Conservation (phyloP, 2,329 filamentous ascomycete species). For the Colletotrichum zoysiae region DNA sequence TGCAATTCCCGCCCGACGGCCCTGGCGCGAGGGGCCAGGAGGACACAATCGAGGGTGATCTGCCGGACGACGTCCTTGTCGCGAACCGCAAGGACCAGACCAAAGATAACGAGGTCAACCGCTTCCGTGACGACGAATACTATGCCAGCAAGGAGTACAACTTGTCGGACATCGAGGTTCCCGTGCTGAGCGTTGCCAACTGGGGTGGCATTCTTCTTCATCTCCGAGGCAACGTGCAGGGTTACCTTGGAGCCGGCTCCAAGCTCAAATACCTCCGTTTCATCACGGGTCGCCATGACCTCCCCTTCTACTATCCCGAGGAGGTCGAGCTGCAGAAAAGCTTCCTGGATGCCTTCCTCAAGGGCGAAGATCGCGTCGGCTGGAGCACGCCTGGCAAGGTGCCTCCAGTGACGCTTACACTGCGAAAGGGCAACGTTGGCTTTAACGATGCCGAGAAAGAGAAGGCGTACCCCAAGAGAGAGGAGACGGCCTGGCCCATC, state of each 20-base stretch:
- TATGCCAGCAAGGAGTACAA: constrained; percentile 75
- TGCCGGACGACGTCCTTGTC: constrained; percentile 64
- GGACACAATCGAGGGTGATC: constrained; percentile 70
- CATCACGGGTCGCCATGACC: constrained; percentile 77
- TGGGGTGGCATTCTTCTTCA: constrained; percentile 80
- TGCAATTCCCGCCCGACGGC: constrained; percentile 35
- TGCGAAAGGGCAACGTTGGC: constrained; percentile 76
- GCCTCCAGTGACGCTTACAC: constrained; percentile 69
- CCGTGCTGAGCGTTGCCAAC: constrained; percentile 75
- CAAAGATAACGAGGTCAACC: constrained; percentile 60
- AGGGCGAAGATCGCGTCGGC: constrained; percentile 72
- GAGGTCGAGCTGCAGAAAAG: constrained; percentile 76
- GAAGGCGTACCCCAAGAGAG: constrained; percentile 64
- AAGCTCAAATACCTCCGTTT: constrained; percentile 77
- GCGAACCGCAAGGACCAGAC: constrained; percentile 63
- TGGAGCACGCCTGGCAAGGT: constrained; percentile 70
- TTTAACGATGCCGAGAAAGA: constrained; percentile 74
- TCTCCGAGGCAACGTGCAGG: constrained; percentile 76
- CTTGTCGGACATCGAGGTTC: constrained; percentile 75
- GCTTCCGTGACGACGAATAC: constrained; percentile 73
- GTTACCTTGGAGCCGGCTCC: constrained; percentile 73
- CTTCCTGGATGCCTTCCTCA: constrained; percentile 79
- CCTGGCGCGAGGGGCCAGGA: constrained; percentile 55
- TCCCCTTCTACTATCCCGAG: constrained; percentile 79
- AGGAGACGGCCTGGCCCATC: constrained; percentile 76